Evolutionary conservation across 257 asterid genomes (phyloP).

Genomic region (Henckelia pumila): DNA sequence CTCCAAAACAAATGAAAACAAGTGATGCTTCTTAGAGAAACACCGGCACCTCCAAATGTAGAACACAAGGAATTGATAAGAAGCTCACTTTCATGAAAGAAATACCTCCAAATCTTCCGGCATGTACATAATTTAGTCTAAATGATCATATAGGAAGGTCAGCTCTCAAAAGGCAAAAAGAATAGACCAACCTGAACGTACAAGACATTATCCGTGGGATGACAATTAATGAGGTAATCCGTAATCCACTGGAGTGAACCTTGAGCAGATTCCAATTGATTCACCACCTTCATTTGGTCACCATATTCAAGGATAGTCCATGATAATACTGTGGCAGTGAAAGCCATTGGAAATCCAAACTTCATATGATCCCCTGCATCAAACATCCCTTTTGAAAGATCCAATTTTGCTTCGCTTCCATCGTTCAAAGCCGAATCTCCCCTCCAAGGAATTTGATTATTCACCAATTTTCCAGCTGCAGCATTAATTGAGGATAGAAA

Average conservation of each 20-base stretch:
- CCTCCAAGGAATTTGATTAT: conserved; percentile 66
- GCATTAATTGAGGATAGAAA: conserved; percentile 1
- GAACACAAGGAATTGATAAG: neutral
- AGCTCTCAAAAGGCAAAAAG: neutral
- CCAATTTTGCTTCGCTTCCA: conserved; percentile 66
- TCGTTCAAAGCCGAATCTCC: conserved; percentile 76
- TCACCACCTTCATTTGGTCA: conserved; percentile 51
- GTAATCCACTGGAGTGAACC: conserved; percentile 84
- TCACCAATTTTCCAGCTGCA: conserved; percentile 86
- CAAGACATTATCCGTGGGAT: conserved; percentile 61
- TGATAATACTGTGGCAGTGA: conserved; percentile 79
- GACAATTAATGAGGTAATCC: conserved; percentile 76
- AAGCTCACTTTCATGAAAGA: neutral
- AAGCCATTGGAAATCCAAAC: conserved; percentile 90
- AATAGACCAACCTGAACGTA: conserved; percentile 62
- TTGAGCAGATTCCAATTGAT: conserved; percentile 59
- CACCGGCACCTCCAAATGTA: neutral
- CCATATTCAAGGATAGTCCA: conserved; percentile 95
- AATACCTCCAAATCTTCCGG: neutral
- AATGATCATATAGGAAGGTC: neutral
- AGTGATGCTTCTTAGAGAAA: neutral
- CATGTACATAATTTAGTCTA: neutral
- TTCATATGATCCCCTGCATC: conserved; percentile 92
- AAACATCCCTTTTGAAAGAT: conserved; percentile 86
- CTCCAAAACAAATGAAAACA: neutral